Percentiles rank a stretch among this genome's conserved stretches.
These are phyloP conservation scores for Ceriops decandra DNA, from an alignment of 345 rosid species.

Conservation along the genomic window DNA sequence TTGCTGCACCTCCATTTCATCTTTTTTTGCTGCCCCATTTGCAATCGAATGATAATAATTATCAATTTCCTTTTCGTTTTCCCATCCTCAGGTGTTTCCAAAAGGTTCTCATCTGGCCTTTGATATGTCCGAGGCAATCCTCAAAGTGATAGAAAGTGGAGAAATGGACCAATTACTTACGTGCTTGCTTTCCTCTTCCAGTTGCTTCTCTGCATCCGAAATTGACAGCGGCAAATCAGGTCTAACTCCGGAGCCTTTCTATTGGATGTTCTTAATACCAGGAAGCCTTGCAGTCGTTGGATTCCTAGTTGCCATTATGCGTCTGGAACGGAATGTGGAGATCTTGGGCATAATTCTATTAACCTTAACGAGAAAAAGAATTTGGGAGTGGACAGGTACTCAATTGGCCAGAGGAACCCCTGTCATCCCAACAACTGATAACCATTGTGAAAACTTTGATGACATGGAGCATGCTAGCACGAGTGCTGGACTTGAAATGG, in stretches of 20 bases:
- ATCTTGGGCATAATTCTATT: background rate
- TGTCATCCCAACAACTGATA: background rate
- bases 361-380: background rate
- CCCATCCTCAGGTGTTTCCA: slow-evolving; percentile 22
- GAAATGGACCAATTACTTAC: slow-evolving; percentile 19
- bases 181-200: slow-evolving; percentile 8
- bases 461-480: background rate
- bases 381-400: slow-evolving; percentile 3
- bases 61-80: background rate
- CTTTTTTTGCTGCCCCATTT: background rate
- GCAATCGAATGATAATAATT: too few species aligned
- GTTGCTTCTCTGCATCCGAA: slow-evolving; percentile 15
- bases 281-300: slow-evolving; percentile 19
- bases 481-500: background rate
- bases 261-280: slow-evolving; percentile 18
- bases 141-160: slow-evolving; percentile 19
- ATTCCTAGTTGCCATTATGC: slow-evolving; percentile 5
- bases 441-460: background rate
- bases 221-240: slow-evolving; percentile 4
- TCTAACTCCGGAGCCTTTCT: slow-evolving; percentile 17
- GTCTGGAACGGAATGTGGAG: background rate
- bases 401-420: background rate
- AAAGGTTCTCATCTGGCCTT: slow-evolving; percentile 24
- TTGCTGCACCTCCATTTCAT: background rate
- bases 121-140: slow-evolving; percentile 30